Base-by-base conservation (phyloP, 179 eudicot genomes). In the Beta corolliflora region DNA sequence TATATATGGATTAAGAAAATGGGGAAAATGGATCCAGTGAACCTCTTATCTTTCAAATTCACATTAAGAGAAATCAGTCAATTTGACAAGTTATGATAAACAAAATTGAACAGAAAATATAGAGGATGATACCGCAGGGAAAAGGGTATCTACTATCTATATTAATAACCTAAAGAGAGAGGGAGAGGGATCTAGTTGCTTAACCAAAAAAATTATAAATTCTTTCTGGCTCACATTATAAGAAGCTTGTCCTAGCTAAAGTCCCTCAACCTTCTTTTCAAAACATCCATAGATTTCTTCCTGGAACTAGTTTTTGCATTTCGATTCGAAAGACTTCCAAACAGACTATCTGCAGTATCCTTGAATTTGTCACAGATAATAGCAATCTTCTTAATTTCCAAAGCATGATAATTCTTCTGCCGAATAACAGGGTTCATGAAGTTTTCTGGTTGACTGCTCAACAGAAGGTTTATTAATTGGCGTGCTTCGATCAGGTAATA, bases 391-490 rank as follows among this genome's bases (percentile, higher is more conserved):
- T 91, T 94, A 81, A 88, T 87, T 71, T 92, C 99, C 90, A 94
- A 84, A 12, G 89, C 68, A 79, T 86, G 88, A 85, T 93, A 95
- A 48, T 95, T 90, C 88, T 81, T 91, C 90, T 89, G 81, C 66
- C 98, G 83, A 53, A 95, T 92, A 53, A 95, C 98, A n/a, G 97
- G 99, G 86, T 95, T 95, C 93, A 95, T 93, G 86, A 95, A 95
- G 80, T 93, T 92, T 83, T 95, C 98, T 1, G 99, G 93, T 84
- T 93, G 93, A 79, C 92, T 93, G 83, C 98, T 95, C 83, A 85
- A 73, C 44, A 95, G 83, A 84, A 95, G 97, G 80, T 91, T 93
- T 59, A 95, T 18, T 83, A 95, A 67, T 72, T 95, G 99, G 61
- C 98, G 88, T 3, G 90, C 91, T 89, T 93, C 99, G 21, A 93